Conservation (phyloP, 2,329 filamentous ascomycete species). For the Pseudohalonectria lignicola region DNA sequence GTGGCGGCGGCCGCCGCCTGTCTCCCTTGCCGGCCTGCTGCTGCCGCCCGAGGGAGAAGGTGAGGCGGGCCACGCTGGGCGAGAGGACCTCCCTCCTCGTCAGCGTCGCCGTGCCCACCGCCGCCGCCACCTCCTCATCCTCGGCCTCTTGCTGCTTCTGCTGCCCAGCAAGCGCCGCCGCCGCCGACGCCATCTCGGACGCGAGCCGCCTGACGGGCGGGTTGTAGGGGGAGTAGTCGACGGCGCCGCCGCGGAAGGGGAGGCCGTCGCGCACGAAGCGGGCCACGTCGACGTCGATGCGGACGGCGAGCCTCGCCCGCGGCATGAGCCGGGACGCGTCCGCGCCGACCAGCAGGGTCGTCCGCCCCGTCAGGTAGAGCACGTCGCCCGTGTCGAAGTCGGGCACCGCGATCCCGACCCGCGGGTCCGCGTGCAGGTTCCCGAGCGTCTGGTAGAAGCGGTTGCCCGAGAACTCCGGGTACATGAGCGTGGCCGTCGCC, state of each 20-base stretch:
- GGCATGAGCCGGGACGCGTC: slow-evolving; percentile 53
- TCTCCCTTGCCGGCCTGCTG: neutral
- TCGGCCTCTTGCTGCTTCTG: neutral
- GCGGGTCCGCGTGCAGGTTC: slow-evolving; percentile 58
- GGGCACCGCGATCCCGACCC: slow-evolving; percentile 60
- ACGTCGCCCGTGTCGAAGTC: slow-evolving; percentile 64
- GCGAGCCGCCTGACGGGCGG: slow-evolving; percentile 57
- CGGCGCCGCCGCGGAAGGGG: slow-evolving; percentile 50
- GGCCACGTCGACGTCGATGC: slow-evolving; percentile 49
- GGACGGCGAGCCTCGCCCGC: slow-evolving; percentile 62
- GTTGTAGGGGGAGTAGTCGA: slow-evolving; percentile 66
- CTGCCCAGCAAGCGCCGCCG: neutral
- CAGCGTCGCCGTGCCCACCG: slow-evolving; percentile 38
- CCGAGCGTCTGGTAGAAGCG: slow-evolving; percentile 74
- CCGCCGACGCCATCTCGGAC: slow-evolving; percentile 37
- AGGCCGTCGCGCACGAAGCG: slow-evolving; percentile 55
- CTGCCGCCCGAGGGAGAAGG: slow-evolving; percentile 24
- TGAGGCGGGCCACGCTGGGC: slow-evolving; percentile 56
- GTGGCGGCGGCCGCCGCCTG: slow-evolving; percentile 7
- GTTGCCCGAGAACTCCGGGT: slow-evolving; percentile 81
- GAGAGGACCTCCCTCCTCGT: slow-evolving; percentile 48
- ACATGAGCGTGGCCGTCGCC: slow-evolving; percentile 44
- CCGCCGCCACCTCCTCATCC: slow-evolving; percentile 1
- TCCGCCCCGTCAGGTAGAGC: slow-evolving; percentile 61
- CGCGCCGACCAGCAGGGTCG: slow-evolving; percentile 53